Percentiles rank a stretch among this genome's conserved stretches.
phyloP scores from a whole-genome alignment of 805 yeast species.

The Peterozyma xylosa region DNA sequence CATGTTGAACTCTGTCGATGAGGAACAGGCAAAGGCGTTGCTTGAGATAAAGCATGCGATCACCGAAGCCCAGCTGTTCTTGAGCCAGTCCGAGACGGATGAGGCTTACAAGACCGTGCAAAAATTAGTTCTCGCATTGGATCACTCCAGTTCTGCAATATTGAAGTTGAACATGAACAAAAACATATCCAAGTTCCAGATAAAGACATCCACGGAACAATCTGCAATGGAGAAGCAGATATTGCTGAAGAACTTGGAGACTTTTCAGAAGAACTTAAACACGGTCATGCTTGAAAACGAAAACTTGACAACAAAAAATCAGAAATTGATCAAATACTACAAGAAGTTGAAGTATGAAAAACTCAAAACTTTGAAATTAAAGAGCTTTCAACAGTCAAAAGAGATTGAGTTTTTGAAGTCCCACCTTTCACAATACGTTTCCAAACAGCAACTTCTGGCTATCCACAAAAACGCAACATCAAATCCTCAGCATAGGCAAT shows the following conservation, averaged over 20 bases:
- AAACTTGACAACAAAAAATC: slow-evolving; percentile 20
- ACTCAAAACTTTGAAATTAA: slow-evolving; percentile 17
- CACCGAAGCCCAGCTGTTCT: neutral
- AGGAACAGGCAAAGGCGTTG: slow-evolving; percentile 2
- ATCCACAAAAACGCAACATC: neutral
- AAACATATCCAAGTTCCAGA: slow-evolving; percentile 21
- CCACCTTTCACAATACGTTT: neutral
- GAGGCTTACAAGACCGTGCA: neutral
- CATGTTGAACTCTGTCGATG: slow-evolving; percentile 4
- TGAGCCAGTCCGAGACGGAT: neutral
- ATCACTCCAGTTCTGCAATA: slow-evolving; percentile 9
- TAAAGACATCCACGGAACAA: slow-evolving; percentile 19
- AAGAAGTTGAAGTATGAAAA: slow-evolving; percentile 21
- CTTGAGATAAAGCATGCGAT: slow-evolving; percentile 1
- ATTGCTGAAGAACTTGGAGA: slow-evolving; percentile 18
- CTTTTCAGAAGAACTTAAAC: slow-evolving; percentile 18
- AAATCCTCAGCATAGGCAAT: neutral
- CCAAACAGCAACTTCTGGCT: neutral
- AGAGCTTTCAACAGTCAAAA: slow-evolving; percentile 18
- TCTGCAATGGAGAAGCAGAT: slow-evolving; percentile 21
- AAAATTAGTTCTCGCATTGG: neutral
- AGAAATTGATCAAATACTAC: slow-evolving; percentile 22
- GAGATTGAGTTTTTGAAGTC: slow-evolving; percentile 11
- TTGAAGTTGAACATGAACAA: slow-evolving; percentile 23
- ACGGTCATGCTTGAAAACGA: slow-evolving; percentile 20